Base-by-base conservation (phyloP, 2,329 filamentous ascomycete species). In the Xylaria sp. region DNA sequence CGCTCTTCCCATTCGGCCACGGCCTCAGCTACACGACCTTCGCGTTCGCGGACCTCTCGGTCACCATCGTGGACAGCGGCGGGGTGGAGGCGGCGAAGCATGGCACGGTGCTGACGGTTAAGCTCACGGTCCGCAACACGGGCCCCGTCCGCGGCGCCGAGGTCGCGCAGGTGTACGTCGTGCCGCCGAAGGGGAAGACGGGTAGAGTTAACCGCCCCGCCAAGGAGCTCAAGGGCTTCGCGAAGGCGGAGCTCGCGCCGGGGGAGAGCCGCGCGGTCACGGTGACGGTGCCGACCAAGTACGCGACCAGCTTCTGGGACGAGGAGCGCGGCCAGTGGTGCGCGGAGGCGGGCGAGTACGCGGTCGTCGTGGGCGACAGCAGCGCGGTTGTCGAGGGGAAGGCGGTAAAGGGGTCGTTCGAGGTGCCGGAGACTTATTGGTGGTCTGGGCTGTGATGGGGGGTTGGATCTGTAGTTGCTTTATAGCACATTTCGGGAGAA, bases 1-100 rank as follows among this genome's bases (percentile, higher is more conserved):
- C 87, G 0, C 79, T 88, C 22, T 94, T 92, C 72, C 81, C 87
- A 52, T 95, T 95, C 68, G 90, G 90, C 11, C 86, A 91, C 66
- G 91, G 91, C 1, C 77, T 94, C 1, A 89, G 87, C 16, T 94
- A 92, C 72, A 92, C 89, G 0, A 84, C 76, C 0, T 93, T 93
- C 68, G 62, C 69, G 8, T 79, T 81, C 61, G 80, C 77, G 1
- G 74, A 80, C 39, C 73, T 87, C 9, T 68, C 69, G 1, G 75
- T 84, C 18, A 67, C 71, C 0, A 74, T 76, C n/a, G 29, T 11
- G 6, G 24, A 26, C 6, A 59, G 61, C 0, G 76, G 83, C 18
- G 77, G 75, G 54, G 76, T 81, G 52, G 65, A 79, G 2, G 67
- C 73, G 2, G 79, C 83, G 2, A 74, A 73, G 0, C 72, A n/a